Base-by-base conservation (phyloP, 352 stramenopile species). In the Phytophthora vignae region DNA sequence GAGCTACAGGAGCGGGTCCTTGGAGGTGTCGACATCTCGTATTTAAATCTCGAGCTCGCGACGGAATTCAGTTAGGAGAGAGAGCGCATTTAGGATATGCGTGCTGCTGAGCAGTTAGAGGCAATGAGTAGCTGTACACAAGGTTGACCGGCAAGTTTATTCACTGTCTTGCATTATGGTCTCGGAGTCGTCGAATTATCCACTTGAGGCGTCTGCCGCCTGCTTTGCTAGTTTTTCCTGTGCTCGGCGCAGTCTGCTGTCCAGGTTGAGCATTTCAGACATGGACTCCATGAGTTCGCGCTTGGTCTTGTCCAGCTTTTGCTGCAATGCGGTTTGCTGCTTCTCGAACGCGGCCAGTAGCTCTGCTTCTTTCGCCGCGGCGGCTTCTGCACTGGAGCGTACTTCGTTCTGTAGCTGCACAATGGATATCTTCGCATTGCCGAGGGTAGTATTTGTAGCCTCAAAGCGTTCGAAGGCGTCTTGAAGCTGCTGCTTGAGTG, bases 1-100 rank as follows among this genome's bases (percentile, higher is more conserved):
- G 87, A 97, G 66, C 82, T 95, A 31, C 90, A 90, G 12, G 90
- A 96, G 76, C 73, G 73, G 14, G 69, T 97, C 38, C 66, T 95
- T 22, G 88, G 86, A 10, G 77, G 71, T 31, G 71, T 94, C 33
- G 70, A 83, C 49, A 68, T 91, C 36, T 83, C 82, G 58, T 86
- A 92, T 73, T 58, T 93, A 54, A 80, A 94, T 74, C 63, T 93
- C 50, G 67, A 83, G 19, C 69, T 86, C 10, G 84, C 81, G 14
- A 73, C 78, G 33, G 58, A 72, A 25, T 76, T 91, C 65, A 74
- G 72, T 33, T 69, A 78, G 27, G 57, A 15, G 50, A 15, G 27
- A 38, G 50, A 55, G 22, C 22, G 19, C 55, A 42, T 52, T 46
- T 67, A 57, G n/a, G 33, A 55, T 60, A 44, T 27, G 44, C 15